These are phyloP conservation scores for Zygosaccharomyces kombuchaensis DNA, from an alignment of 805 yeast genomes.

Conservation along the genomic window DNA sequence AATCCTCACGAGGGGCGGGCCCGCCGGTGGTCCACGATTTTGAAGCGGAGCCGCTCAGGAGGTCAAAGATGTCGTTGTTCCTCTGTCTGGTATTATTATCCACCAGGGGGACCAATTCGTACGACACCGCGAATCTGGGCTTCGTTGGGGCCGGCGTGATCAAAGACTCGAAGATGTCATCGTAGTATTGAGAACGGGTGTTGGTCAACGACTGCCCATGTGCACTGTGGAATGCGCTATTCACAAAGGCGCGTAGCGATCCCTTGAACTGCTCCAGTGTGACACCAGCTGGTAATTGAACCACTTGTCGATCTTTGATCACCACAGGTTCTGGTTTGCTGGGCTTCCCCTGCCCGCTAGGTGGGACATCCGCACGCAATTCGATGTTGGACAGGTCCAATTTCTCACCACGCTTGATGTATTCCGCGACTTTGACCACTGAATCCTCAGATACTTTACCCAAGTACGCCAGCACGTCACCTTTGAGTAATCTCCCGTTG, in stretches of 20 bases:
- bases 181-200: slow-evolving; percentile 46
- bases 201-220: slow-evolving; percentile 23
- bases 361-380: slow-evolving; percentile 26
- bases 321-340: slow-evolving; percentile 32
- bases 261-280: slow-evolving; percentile 37
- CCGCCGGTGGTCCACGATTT: neutral
- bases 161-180: slow-evolving; percentile 57
- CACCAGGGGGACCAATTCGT: slow-evolving; percentile 18
- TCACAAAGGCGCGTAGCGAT: slow-evolving; percentile 46
- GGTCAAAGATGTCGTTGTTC: slow-evolving; percentile 29
- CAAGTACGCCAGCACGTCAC: slow-evolving; percentile 81
- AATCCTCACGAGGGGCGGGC: slow-evolving; percentile 11
- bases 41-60: slow-evolving; percentile 17
- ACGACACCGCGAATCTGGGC: slow-evolving; percentile 27
- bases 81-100: slow-evolving; percentile 7
- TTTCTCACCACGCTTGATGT: slow-evolving; percentile 51
- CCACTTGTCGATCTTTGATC: slow-evolving; percentile 28
- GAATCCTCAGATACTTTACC: slow-evolving; percentile 64
- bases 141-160: slow-evolving; percentile 39
- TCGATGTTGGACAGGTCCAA: slow-evolving; percentile 71
- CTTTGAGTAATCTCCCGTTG: slow-evolving; percentile 79
- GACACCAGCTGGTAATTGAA: slow-evolving; percentile 31
- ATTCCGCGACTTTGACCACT: slow-evolving; percentile 50
- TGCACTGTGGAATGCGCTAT: slow-evolving; percentile 39
- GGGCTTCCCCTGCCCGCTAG: slow-evolving; percentile 13